Evolutionary conservation across 2,329 filamentous ascomycete species (phyloP).

Genomic region (Fusarium compactum): DNA sequence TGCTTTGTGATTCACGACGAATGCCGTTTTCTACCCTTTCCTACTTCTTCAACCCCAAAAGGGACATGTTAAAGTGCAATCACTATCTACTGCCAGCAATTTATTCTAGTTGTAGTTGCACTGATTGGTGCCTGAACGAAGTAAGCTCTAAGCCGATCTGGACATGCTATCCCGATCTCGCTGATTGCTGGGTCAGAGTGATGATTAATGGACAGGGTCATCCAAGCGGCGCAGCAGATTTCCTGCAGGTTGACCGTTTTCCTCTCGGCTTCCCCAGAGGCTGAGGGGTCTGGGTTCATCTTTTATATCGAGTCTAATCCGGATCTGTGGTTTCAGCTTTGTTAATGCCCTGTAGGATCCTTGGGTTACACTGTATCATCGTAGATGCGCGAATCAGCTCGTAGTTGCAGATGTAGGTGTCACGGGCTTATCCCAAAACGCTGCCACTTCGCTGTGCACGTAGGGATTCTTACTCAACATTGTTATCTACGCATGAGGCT

Average conservation of each 20-base stretch:
- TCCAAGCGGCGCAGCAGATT: background rate
- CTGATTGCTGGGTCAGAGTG: background rate
- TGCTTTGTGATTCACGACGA: no score
- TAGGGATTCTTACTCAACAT: no score
- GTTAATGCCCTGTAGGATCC: rapidly evolving
- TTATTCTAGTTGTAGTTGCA: background rate
- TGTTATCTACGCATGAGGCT: background rate
- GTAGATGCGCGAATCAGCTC: background rate
- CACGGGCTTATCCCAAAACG: no score
- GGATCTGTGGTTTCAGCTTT: background rate
- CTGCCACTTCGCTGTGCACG: no score
- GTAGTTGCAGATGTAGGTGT: rapidly evolving
- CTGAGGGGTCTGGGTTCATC: background rate
- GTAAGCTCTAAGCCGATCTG: background rate
- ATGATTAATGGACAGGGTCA: background rate
- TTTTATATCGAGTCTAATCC: background rate
- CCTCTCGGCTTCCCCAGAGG: background rate
- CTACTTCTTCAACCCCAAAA: no score
- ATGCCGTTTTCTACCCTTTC: no score
- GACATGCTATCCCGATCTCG: background rate
- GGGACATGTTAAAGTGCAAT: no score
- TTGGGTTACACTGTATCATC: background rate
- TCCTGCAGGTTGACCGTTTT: background rate
- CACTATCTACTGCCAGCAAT: no score
- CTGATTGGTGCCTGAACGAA: background rate